Percentiles rank a stretch among this genome's conserved stretches.
Evolutionary conservation across 805 yeast species (phyloP).

Genomic region (Sugiyamaella valdiviana): DNA sequence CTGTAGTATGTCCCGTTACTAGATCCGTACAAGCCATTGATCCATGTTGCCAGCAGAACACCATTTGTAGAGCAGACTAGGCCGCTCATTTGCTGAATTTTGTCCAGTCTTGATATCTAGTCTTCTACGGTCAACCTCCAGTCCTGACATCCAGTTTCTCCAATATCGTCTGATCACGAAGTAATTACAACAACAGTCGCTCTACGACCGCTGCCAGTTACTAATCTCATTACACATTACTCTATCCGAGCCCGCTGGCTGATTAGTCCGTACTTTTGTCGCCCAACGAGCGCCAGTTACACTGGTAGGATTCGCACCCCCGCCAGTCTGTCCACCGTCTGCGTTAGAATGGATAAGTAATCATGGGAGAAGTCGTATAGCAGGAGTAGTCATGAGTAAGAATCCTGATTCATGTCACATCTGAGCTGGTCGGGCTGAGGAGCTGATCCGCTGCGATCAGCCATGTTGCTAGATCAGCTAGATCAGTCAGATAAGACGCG

Average conservation of each 20-base stretch:
- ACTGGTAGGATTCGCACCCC: conserved; percentile 66
- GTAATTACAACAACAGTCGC: not conserved
- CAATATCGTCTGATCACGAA: not conserved
- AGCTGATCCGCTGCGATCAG: too few species aligned
- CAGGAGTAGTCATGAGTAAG: not conserved
- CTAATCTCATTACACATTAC: not conserved
- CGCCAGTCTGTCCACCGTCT: conserved; percentile 51
- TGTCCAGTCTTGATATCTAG: too few species aligned
- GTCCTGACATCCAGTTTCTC: not conserved
- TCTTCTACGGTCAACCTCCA: not conserved
- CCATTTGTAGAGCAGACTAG: too few species aligned
- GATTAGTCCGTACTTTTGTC: not conserved
- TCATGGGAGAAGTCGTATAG: not conserved
- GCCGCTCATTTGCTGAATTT: too few species aligned
- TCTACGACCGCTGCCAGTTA: not conserved
- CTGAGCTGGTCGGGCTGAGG: too few species aligned
- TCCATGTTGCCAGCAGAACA: too few species aligned
- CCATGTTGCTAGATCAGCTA: too few species aligned
- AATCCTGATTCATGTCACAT: too few species aligned
- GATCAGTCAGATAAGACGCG: too few species aligned
- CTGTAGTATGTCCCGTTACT: too few species aligned
- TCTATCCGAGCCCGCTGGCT: not conserved
- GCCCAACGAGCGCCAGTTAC: conserved; percentile 25
- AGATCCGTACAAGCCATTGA: too few species aligned
- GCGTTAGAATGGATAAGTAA: not conserved